These are phyloP conservation scores for Coniochaeta hoffmannii DNA, from an alignment of 2,329 filamentous ascomycete species.

Conservation along the genomic window DNA sequence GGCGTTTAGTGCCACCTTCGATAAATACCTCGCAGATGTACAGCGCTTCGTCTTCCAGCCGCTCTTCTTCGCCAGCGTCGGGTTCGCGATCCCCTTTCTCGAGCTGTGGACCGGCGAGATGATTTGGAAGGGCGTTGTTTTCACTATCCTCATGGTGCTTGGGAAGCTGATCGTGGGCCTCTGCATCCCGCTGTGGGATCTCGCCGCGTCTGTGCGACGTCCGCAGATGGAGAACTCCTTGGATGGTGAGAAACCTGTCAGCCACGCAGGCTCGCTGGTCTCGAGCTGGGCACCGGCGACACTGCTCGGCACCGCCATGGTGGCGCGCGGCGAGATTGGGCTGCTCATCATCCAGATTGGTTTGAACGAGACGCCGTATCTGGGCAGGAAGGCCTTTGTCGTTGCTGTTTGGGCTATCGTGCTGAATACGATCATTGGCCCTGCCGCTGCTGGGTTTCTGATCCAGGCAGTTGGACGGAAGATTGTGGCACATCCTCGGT, in stretches of 20 bases:
- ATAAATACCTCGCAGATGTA: constrained; percentile 29
- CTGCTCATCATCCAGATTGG: constrained; percentile 53
- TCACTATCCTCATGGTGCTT: constrained; percentile 62
- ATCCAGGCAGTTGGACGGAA: constrained; percentile 17
- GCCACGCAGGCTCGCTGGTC: constrained; percentile 6
- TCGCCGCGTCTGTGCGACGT: constrained; percentile 5
- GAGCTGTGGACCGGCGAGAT: constrained; percentile 57
- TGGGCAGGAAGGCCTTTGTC: constrained; percentile 28
- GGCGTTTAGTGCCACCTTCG: constrained; percentile 20
- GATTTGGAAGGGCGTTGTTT: constrained; percentile 68
- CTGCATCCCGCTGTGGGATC: constrained; percentile 30
- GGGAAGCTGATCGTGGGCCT: constrained; percentile 53
- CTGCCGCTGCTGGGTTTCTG: constrained; percentile 38
- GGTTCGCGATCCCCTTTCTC: constrained; percentile 70
- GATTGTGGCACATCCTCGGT: neutral
- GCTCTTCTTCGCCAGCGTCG: constrained; percentile 69
- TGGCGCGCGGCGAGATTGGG: constrained; percentile 71
- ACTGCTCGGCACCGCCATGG: constrained; percentile 62
- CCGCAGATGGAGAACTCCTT: neutral
- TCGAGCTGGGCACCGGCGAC: constrained; percentile 51
- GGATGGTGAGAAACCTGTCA: neutral
- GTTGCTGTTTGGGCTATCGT: constrained; percentile 49
- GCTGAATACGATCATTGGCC: constrained; percentile 46
- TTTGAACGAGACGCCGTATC: constrained; percentile 14
- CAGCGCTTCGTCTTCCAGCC: constrained; percentile 53